These are phyloP conservation scores for Syzygium aqueum DNA, from an alignment of 345 rosid genomes.

Conservation along the genomic window DNA sequence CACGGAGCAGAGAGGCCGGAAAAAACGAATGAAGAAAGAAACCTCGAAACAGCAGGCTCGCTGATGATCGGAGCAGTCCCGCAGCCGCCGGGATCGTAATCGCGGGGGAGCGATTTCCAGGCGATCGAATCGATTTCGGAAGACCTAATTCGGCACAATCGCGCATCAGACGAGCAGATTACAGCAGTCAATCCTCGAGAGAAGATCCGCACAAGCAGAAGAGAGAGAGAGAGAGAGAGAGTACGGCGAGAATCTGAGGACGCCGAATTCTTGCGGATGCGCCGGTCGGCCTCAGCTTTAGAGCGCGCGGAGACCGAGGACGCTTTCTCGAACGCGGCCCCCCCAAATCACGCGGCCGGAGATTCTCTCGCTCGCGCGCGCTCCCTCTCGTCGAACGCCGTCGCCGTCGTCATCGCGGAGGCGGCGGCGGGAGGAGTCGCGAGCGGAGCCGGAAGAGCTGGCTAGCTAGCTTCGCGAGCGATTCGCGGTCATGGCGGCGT, in stretches of 20 bases:
- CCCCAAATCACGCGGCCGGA: conserved; percentile 8
- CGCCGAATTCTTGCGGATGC: neutral
- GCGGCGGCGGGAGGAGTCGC: neutral
- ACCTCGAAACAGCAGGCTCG: neutral
- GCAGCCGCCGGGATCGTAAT: neutral
- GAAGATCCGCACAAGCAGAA: neutral
- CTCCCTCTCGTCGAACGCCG: neutral
- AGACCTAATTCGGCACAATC: neutral
- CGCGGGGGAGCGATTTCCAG: neutral
- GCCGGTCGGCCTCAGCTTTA: neutral
- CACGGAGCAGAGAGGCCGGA: neutral
- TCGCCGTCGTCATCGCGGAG: neutral
- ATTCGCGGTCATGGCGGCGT: neutral
- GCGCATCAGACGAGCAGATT: neutral
- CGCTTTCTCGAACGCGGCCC: conserved; percentile 7
- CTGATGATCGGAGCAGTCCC: neutral
- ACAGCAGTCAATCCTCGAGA: neutral
- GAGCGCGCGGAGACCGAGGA: conserved; percentile 13
- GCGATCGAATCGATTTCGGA: neutral
- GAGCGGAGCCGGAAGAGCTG: neutral
- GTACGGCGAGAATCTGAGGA: neutral
- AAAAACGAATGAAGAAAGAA: neutral
- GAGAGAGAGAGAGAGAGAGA: neutral
- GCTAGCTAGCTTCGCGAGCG: neutral
- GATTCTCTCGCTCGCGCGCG: conserved; percentile 20